Base-by-base conservation (phyloP, 345 rosid genomes). In the Linum lewisii region DNA sequence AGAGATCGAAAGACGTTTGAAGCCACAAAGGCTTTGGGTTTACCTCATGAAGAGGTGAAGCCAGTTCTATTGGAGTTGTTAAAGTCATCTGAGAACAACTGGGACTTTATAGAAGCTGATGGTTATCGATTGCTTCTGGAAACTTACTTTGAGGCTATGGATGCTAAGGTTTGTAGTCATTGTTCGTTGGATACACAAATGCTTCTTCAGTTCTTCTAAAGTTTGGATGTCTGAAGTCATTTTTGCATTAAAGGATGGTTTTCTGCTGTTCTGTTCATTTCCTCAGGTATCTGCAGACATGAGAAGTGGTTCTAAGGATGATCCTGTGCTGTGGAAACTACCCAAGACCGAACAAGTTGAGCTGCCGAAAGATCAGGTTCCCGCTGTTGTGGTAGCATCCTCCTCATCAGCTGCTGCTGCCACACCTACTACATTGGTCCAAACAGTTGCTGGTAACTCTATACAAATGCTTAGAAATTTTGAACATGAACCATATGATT, bases 61-160 rank as follows among this genome's bases (percentile, higher is more conserved):
- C 72, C 76, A 1, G 80, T 82, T 63, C 72, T 90, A 54, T 53
- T 34, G 68, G 9, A 76, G 50, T 81, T 90, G 0, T 54, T 76
- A 34, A 64, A 53, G 64, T 54, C 82, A 36, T 73, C 45, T 60
- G 75, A 67, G 20, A 66, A 26, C 24, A 82, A 79, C 7, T 90
- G 97, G 97, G 85, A 77, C 4, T 66, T 3, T 4, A 74, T 90
- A 0, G 87, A 75, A 78, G 66, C 78, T 29, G 88, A 90, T 54
- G 71, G 80, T 51, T 87, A 80, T 45, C 73, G 68, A 23, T 74
- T 78, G 36, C 69, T 90, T 4, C 21, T 78, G 51, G 90, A 90
- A 57, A 74, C 81, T 25, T 82, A 78, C 60, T 84, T 77, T 60
- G 81, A 82, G 61, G 21, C 6, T n/a, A 72, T 76, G 34, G 85